Conservation (phyloP, 805 yeast species). For the Huiozyma naganishii region DNA sequence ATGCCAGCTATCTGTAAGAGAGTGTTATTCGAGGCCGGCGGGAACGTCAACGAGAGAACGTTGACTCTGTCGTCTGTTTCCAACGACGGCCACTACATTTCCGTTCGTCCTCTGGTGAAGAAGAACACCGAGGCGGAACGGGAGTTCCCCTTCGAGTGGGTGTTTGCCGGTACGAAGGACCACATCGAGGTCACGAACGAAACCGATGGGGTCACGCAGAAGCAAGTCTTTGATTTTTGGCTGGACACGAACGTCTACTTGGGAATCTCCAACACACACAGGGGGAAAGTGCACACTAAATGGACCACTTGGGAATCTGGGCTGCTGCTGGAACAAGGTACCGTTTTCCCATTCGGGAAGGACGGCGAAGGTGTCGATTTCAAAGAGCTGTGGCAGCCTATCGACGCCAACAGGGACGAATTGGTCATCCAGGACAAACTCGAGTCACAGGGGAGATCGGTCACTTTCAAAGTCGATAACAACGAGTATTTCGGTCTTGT, state of each 20-base stretch:
- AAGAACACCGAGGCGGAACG: constrained; percentile 19
- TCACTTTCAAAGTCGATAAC: constrained; percentile 19
- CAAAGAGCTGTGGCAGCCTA: constrained; percentile 29
- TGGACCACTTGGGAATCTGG: constrained; percentile 28
- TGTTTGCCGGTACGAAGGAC: constrained; percentile 41
- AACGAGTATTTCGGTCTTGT: constrained; percentile 22
- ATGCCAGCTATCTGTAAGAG: constrained; percentile 27
- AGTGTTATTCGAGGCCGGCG: constrained; percentile 22
- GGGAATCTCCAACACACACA: constrained; percentile 19
- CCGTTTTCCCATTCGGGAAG: constrained; percentile 22
- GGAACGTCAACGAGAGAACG: constrained; percentile 22
- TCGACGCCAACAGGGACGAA: constrained; percentile 18
- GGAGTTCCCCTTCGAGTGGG: constrained; percentile 47
- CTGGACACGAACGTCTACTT: constrained; percentile 24
- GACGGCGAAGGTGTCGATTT: constrained; percentile 21
- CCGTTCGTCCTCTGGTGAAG: constrained; percentile 30
- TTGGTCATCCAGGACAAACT: constrained; percentile 9
- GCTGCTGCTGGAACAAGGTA: constrained; percentile 25
- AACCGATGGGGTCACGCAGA: constrained; percentile 8
- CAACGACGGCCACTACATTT: constrained; percentile 26
- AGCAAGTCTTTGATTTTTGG: constrained; percentile 21
- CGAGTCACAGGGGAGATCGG: constrained; percentile 9
- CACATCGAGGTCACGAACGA: constrained; percentile 28
- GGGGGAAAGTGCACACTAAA: constrained; percentile 20
- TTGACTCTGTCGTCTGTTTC: constrained; percentile 23